phyloP scores from a whole-genome alignment of 257 asterid species.

The Scutellaria galericulata region DNA sequence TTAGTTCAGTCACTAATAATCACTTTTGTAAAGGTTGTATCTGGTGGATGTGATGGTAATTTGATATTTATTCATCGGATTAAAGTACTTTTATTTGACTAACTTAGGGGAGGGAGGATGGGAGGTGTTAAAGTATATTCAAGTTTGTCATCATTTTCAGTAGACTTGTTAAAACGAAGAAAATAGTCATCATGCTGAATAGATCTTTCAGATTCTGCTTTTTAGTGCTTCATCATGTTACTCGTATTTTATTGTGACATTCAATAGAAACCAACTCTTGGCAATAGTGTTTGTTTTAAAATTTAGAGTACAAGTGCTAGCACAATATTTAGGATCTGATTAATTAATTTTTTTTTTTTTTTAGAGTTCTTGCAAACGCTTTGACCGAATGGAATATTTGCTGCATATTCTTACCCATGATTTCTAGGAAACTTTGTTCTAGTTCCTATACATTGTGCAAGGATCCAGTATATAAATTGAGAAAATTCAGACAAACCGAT shows the following conservation, averaged over 20 bases:
- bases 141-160: slow-evolving; percentile 31
- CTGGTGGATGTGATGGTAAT: slow-evolving; percentile 46
- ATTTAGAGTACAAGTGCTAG: background rate
- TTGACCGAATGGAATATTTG: background rate
- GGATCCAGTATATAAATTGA: no score
- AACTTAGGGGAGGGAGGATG: background rate
- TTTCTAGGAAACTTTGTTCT: no score
- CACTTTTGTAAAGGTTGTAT: slow-evolving; percentile 48
- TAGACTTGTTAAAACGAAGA: slow-evolving; percentile 24
- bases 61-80: background rate
- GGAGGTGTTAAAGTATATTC: slow-evolving; percentile 18
- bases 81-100: background rate
- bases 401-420: no score
- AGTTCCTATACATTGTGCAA: no score
- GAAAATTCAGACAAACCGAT: no score
- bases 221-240: no score
- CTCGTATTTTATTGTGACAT: no score
- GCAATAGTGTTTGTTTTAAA: background rate
- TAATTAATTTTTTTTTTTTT: no score
- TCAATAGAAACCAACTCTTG: no score
- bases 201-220: no score
- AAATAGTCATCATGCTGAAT: slow-evolving; percentile 5
- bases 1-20: slow-evolving; percentile 37
- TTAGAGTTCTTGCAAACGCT: slow-evolving; percentile 12
- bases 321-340: background rate